Percentiles rank a stretch among this genome's conserved stretches.
Evolutionary conservation across 495 filamentous ascomycete species (phyloP).

Genomic region (Hyaloscypha bicolor): DNA sequence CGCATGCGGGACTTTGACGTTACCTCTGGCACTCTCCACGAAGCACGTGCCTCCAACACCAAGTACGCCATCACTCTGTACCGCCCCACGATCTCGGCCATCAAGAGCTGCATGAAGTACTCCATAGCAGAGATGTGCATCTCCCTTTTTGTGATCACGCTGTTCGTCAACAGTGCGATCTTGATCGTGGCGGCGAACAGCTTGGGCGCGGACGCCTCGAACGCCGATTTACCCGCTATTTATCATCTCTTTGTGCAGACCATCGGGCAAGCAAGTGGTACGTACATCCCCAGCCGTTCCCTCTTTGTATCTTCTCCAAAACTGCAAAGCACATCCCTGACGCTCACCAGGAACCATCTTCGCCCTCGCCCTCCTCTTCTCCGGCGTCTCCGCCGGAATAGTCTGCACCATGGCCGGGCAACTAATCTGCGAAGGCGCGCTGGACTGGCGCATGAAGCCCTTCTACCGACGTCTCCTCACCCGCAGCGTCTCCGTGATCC

Average conservation of each 20-base stretch:
- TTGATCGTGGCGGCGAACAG: neutral
- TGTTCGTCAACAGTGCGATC: neutral
- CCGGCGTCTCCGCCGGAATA: constrained; percentile 75
- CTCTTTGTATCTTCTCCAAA: too few relatives aligned
- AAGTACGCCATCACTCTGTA: neutral
- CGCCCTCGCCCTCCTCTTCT: constrained; percentile 76
- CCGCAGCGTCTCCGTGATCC: constrained; percentile 69
- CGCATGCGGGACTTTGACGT: neutral
- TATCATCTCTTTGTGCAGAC: neutral
- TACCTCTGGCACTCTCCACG: neutral
- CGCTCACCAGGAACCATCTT: constrained; percentile 65
- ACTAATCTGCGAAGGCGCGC: constrained; percentile 59
- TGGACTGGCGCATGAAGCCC: constrained; percentile 69
- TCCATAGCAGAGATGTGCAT: neutral
- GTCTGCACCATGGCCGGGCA: constrained; percentile 85
- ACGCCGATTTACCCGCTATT: neutral
- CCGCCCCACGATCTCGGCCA: neutral
- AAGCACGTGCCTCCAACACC: neutral
- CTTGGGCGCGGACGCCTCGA: neutral
- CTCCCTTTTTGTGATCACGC: neutral
- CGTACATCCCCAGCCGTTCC: too few relatives aligned
- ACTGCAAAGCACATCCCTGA: too few relatives aligned
- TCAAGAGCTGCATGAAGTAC: neutral
- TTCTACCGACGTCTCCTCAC: constrained; percentile 75
- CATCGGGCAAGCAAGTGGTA: too few relatives aligned